Evolutionary conservation across 164 flowering plant genomes (phyloP).

Genomic region (Umbellularia californica): DNA sequence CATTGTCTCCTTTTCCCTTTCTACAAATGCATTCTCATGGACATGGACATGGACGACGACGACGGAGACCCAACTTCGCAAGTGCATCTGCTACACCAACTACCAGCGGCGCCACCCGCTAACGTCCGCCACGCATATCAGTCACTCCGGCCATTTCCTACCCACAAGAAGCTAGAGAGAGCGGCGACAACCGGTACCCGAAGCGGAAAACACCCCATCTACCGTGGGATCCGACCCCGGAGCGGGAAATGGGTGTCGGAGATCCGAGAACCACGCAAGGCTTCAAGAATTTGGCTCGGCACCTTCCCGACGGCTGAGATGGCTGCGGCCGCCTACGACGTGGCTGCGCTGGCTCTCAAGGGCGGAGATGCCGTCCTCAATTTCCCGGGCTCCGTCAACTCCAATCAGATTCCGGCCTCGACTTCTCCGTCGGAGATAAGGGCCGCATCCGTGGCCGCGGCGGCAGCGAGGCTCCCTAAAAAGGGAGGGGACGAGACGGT

Average conservation of each 20-base stretch:
- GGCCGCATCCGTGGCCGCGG: constrained; percentile 39
- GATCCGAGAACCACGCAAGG: constrained; percentile 68
- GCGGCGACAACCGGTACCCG: background rate
- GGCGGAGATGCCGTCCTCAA: constrained; percentile 51
- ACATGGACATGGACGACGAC: no score
- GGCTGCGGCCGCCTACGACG: constrained; percentile 86
- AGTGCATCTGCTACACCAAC: background rate
- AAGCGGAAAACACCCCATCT: constrained; percentile 32
- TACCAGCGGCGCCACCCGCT: background rate
- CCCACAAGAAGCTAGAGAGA: background rate
- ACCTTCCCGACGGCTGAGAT: constrained; percentile 67
- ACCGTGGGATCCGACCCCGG: constrained; percentile 59
- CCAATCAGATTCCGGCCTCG: constrained; percentile 44
- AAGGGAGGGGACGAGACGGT: background rate
- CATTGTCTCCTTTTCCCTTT: background rate
- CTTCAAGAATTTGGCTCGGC: constrained; percentile 73
- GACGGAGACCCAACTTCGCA: background rate
- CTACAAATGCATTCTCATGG: background rate
- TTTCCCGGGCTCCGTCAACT: constrained; percentile 37
- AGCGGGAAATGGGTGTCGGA: constrained; percentile 84
- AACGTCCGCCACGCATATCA: background rate
- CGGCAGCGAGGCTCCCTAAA: constrained; percentile 5
- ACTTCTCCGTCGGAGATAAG: constrained; percentile 47
- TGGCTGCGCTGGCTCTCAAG: constrained; percentile 61
- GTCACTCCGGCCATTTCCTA: no score